These are phyloP conservation scores for Inga leiocalycina DNA, from an alignment of 306 rosid species.

Conservation along the genomic window DNA sequence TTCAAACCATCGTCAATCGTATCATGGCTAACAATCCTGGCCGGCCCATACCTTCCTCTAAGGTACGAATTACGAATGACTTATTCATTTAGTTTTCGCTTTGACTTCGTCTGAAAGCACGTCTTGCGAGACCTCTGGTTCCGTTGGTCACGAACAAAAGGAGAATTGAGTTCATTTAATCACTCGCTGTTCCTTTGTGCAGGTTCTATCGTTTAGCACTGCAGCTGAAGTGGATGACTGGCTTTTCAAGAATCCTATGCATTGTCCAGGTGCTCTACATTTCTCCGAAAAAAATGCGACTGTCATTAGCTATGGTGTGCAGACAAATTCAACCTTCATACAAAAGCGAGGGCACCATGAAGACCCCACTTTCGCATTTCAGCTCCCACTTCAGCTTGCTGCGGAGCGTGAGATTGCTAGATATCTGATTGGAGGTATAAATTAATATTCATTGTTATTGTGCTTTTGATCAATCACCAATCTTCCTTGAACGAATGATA, in stretches of 20 bases:
- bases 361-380: slow-evolving; percentile 71
- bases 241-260: slow-evolving; percentile 68
- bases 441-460: background rate
- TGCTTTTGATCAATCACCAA: background rate
- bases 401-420: slow-evolving; percentile 93
- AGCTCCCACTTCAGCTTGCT: slow-evolving; percentile 87
- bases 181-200: slow-evolving; percentile 16
- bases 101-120: background rate
- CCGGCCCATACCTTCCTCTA: slow-evolving; percentile 51
- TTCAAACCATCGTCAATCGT: slow-evolving; percentile 49
- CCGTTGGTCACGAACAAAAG: background rate
- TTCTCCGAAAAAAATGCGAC: slow-evolving; percentile 53
- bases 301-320: slow-evolving; percentile 78
- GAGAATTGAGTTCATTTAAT: background rate
- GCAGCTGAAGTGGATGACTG: slow-evolving; percentile 60
- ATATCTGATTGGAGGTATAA: slow-evolving; percentile 74
- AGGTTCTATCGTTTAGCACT: slow-evolving; percentile 62
- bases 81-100: background rate
- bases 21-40: slow-evolving; percentile 79
- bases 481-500: background rate
- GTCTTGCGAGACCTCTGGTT: background rate
- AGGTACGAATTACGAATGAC: slow-evolving; percentile 35
- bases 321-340: slow-evolving; percentile 70
- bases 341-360: slow-evolving; percentile 51
- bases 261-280: slow-evolving; percentile 80